A percentile compares a stretch with the other conserved stretches of the same genome.
Evolutionary conservation across 163 green algal genomes (phyloP).

Genomic region (Prototheca cutis): DNA sequence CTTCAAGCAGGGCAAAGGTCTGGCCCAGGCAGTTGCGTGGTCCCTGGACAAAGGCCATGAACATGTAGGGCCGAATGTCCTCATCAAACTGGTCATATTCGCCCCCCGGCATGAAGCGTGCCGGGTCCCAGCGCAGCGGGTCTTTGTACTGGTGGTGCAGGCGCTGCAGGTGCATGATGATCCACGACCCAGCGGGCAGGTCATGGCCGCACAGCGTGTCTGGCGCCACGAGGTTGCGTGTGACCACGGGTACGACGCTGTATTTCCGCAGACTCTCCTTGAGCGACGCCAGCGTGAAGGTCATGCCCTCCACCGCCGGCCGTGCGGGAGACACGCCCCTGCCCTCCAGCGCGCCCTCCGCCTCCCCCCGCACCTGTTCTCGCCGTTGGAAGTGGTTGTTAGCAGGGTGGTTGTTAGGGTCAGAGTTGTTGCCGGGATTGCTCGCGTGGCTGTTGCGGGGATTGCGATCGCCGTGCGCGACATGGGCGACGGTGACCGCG

Average conservation of each 20-base stretch:
- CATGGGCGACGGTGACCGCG: too few relatives aligned
- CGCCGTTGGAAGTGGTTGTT: too few relatives aligned
- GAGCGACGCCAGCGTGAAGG: slow-evolving; percentile 64
- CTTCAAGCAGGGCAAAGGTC: slow-evolving; percentile 86
- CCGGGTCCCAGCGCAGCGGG: slow-evolving; percentile 59
- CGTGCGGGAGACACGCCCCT: slow-evolving; percentile 16
- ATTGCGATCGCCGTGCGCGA: too few relatives aligned
- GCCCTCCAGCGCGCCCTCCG: slow-evolving; percentile 31
- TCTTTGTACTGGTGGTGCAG: slow-evolving; percentile 65
- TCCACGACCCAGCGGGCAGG: slow-evolving; percentile 59
- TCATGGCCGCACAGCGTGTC: slow-evolving; percentile 61
- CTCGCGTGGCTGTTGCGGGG: too few relatives aligned
- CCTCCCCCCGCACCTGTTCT: slow-evolving; percentile 30
- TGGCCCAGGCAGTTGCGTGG: slow-evolving; percentile 92
- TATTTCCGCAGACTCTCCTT: slow-evolving; percentile 86
- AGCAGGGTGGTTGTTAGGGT: too few relatives aligned
- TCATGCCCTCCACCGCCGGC: slow-evolving; percentile 58
- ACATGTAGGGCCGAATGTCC: slow-evolving; percentile 60
- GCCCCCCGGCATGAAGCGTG: slow-evolving; percentile 76
- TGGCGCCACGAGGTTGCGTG: slow-evolving; percentile 50
- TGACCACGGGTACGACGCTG: slow-evolving; percentile 85
- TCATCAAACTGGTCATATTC: slow-evolving; percentile 84
- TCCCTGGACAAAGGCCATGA: slow-evolving; percentile 80
- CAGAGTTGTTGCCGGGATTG: too few relatives aligned
- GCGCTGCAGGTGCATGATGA: slow-evolving; percentile 55